Base-by-base conservation (phyloP, 495 filamentous ascomycete species). In the Ramalina intermedia region DNA sequence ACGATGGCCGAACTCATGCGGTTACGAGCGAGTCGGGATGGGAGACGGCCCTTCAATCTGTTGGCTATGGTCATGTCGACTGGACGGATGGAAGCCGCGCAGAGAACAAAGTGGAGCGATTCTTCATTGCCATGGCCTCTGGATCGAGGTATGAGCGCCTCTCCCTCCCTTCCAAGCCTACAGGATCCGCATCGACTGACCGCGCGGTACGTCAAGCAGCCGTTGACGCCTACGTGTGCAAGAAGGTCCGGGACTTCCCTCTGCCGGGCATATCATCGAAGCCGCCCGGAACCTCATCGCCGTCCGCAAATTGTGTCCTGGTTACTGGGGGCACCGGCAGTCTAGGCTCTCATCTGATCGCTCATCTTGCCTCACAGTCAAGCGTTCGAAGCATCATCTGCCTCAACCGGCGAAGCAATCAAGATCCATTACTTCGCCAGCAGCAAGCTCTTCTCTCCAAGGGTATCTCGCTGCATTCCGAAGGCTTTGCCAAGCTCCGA, bases 251-350 rank as follows among this genome's bases (percentile, higher is more conserved):
- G 8, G 29, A 33, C 29, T 33, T 33, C 29, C 29, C 29, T 2
- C 29, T 33, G 8, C 6, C 49, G 14, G 2, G 17, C 1, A 6
- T 27, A 29, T 12, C n/a, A 13, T 20, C n/a, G 5, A 17, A 17
- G 16, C n/a, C 3, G 37, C 17, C 13, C 11, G 41, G 26, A 4
- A 14, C 16, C 0, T 35, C 35, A 8, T 17, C 3, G 14, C 35
- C 7, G 26, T 17, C 8, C 26, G 35, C 24, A 9, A 39, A 37
- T 21, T 53, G 52, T 41, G 59, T 80, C 1, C 47, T 80, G 13
- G 55, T 80, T 4, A 80, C 76, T 3, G 72, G 72, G 6, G 72
- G 64, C 9, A 76, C 74, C 0, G 73, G 73, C 0, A 70, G 69
- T 47, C 43, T 77, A 6, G 73, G 73, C 5, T 61, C 62, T 13